phyloP scores from a whole-genome alignment of 2,329 filamentous ascomycete species.

The Arthroderma uncinatum region DNA sequence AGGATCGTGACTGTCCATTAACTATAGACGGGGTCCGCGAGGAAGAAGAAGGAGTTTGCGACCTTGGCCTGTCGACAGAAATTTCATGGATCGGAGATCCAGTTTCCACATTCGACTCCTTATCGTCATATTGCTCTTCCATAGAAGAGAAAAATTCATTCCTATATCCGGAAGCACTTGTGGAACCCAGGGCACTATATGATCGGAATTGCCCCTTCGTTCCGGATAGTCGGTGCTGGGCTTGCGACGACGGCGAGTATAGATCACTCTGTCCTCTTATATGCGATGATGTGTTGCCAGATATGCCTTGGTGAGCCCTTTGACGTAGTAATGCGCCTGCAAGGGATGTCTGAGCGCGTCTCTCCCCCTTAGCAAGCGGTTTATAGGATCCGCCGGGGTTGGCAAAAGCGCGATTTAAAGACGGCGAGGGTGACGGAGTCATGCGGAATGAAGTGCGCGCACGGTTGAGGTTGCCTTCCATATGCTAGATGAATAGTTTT shows the following conservation, averaged over 20 bases:
- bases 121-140: neutral
- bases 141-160: conserved; percentile 14
- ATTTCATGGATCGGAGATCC: neutral
- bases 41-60: neutral
- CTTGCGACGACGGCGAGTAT: conserved; percentile 38
- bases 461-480: conserved; percentile 81
- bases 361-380: conserved; percentile 32
- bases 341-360: conserved; percentile 18
- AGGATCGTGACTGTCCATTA: conserved; percentile 10
- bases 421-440: conserved; percentile 40
- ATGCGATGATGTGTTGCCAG: conserved; percentile 38
- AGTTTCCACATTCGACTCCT: neutral
- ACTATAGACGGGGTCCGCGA: conserved; percentile 9
- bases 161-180: conserved; percentile 23
- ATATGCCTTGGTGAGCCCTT: conserved; percentile 24
- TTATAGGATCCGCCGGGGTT: conserved; percentile 34
- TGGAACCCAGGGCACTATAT: conserved; percentile 46
- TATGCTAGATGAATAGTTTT: conserved; percentile 49
- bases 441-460: conserved; percentile 58
- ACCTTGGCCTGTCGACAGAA: neutral
- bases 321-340: conserved; percentile 28
- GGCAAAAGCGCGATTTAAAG: conserved; percentile 22
- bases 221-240: conserved; percentile 22
- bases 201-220: conserved; percentile 45
- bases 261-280: conserved; percentile 53